Base-by-base conservation (phyloP, 2,329 filamentous ascomycete genomes). In the Aspergillus sclerotialis region DNA sequence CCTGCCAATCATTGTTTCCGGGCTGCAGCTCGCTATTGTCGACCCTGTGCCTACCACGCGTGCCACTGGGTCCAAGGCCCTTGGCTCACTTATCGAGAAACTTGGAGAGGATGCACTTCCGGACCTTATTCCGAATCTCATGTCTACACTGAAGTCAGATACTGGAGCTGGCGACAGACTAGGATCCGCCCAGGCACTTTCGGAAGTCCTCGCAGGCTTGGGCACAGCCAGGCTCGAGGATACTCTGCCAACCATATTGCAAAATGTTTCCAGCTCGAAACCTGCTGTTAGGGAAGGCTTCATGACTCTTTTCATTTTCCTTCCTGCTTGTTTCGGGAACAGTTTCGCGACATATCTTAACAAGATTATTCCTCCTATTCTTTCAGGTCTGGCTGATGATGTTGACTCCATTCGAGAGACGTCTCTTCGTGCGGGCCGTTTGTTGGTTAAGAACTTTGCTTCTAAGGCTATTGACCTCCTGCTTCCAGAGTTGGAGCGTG, bases 301-400 rank as follows among this genome's bases (percentile, higher is more conserved):
- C 69, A 98, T 98, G 92, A 95, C 92, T 6, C 75, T 98, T 26
- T 98, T 98, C 66, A 96, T 98, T 48, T 98, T 95, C 75, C 78
- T 98, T 67, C 92, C 92, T 9, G 92, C 94, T 34, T 98, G 92
- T 67, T 98, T 98, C 53, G 92, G 92, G 53, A 98, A 98, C 73
- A 94, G 89, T 61, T 98, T 98, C 55, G 84, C 92, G 49, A 88
- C 87, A 56, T 98, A 98, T 56, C 81, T 98, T 41, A 86, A 82
- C 64, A 88, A 82, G 57, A 94, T 98, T 52, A 94, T 98, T 50
- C 93, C 92, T 12, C 84, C 92, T 13, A 96, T 98, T 52, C 73
- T 98, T 44, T 80, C 87, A 45, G 93, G 93, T 51, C 73, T 98
- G 59, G 93, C 92, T 21, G 92, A 98, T 58, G 92, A 98, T 52